A percentile compares a stretch with the other conserved stretches of the same genome.
Conservation (phyloP, 1,139 yeast species). For the Lodderomyces beijingensis region DNA sequence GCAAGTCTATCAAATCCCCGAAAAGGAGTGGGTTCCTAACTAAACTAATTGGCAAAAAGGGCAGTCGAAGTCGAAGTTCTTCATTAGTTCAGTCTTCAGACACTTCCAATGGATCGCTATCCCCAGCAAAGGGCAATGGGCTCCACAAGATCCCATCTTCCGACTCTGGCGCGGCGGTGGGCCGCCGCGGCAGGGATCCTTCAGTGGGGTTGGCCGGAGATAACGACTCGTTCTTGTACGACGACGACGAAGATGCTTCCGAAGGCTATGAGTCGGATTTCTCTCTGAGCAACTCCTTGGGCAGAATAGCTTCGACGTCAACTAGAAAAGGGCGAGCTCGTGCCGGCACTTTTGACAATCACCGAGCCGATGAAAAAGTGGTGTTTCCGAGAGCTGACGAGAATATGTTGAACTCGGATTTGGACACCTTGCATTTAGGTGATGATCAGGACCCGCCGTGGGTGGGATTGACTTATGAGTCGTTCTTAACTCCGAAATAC, state of each 20-base stretch:
- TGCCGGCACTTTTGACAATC: constrained; percentile 11
- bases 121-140: too few relatives aligned
- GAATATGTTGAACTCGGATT: constrained; percentile 6
- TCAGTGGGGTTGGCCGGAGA: constrained; percentile 10
- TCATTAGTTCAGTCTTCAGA: too few relatives aligned
- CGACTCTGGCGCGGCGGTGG: too few relatives aligned
- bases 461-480: constrained; percentile 33
- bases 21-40: too few relatives aligned
- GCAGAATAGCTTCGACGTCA: constrained; percentile 4
- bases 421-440: constrained; percentile 4
- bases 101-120: constrained; percentile 5
- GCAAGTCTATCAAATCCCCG: too few relatives aligned
- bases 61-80: too few relatives aligned
- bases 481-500: constrained; percentile 50
- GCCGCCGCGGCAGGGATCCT: too few relatives aligned
- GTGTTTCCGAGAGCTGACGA: constrained; percentile 7
- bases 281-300: constrained; percentile 9
- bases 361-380: constrained; percentile 13
- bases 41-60: too few relatives aligned
- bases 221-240: constrained; percentile 12
- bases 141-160: too few relatives aligned
- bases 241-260: constrained; percentile 12
- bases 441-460: constrained; percentile 22
- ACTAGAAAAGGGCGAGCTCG: not conserved
- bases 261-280: constrained; percentile 10